These are phyloP conservation scores for Botrytis cinerea DNA, from an alignment of 2,329 filamentous ascomycete genomes.

Conservation along the genomic window DNA sequence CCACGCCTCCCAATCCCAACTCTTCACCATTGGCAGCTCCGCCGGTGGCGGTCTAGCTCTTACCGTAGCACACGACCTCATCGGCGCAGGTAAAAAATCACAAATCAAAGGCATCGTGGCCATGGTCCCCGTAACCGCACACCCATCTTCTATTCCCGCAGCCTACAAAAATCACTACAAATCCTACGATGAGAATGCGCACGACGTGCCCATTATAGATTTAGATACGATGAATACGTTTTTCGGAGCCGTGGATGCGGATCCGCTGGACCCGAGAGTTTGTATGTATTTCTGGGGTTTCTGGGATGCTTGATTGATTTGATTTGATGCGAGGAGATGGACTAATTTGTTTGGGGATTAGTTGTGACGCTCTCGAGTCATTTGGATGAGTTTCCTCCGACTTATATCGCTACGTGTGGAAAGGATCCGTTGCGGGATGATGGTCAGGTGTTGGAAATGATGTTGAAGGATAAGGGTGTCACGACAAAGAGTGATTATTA, in stretches of 20 bases:
- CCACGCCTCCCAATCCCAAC: conserved; percentile 17
- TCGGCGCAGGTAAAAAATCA: conserved; percentile 25
- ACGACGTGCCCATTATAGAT: conserved; percentile 32
- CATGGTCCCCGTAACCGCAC: conserved; percentile 33
- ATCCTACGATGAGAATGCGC: conserved; percentile 31
- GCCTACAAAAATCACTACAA: conserved; percentile 30
- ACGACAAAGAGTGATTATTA: conserved; percentile 38
- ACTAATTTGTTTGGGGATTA: neutral
- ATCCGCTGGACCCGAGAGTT: conserved; percentile 26
- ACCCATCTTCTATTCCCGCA: conserved; percentile 30
- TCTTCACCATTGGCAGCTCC: conserved; percentile 34
- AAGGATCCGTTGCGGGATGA: conserved; percentile 18
- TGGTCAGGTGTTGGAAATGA: conserved; percentile 37
- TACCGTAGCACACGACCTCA: conserved; percentile 32
- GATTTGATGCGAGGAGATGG: neutral
- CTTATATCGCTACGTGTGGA: conserved; percentile 10
- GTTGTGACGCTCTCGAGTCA: conserved; percentile 13
- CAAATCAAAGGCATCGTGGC: conserved; percentile 34
- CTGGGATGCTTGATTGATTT: neutral
- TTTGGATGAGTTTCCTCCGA: conserved; percentile 2
- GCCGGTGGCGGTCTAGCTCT: conserved; percentile 37
- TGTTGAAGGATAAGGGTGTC: conserved; percentile 38
- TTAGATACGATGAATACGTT: conserved; percentile 30
- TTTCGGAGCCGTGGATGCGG: conserved; percentile 25
- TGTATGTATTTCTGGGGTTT: conserved; percentile 21